phyloP scores from a whole-genome alignment of 805 yeast species.

The Saccharomycopsis sp. region DNA sequence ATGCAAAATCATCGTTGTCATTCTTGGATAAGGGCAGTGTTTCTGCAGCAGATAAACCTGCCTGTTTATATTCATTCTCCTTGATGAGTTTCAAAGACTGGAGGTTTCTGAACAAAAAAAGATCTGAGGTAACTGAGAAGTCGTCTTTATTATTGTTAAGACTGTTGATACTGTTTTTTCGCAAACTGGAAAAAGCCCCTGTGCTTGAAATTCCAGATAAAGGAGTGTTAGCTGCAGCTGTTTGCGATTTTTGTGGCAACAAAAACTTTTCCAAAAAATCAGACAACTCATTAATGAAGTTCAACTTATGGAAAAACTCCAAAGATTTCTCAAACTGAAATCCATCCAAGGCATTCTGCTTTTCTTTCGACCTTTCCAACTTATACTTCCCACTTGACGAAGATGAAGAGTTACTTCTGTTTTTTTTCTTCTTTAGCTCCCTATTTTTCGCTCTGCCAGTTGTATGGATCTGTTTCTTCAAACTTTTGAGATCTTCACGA shows the following conservation, averaged over 20 bases:
- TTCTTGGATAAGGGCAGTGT: not conserved
- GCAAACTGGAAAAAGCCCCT: not conserved
- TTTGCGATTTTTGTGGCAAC: slow-evolving; percentile 2
- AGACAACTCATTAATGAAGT: slow-evolving; percentile 11
- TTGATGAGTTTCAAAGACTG: slow-evolving; percentile 2
- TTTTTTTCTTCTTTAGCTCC: not conserved
- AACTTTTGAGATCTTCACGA: not conserved
- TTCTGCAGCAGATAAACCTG: not conserved
- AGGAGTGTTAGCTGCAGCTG: not conserved
- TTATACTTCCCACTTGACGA: not conserved
- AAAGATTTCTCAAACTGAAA: slow-evolving; percentile 14
- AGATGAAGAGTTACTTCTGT: not conserved
- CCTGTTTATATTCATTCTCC: slow-evolving; percentile 1
- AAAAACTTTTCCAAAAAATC: slow-evolving; percentile 14
- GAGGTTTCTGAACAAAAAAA: slow-evolving; percentile 1
- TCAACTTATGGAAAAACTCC: slow-evolving; percentile 13
- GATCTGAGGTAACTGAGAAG: no score
- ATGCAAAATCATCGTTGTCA: no score
- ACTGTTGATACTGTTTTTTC: not conserved
- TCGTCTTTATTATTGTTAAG: not conserved
- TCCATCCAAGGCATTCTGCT: not conserved
- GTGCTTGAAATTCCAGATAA: not conserved
- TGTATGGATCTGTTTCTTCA: slow-evolving; percentile 11
- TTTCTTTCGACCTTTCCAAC: not conserved
- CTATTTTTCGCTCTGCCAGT: slow-evolving; percentile 5